phyloP scores from a whole-genome alignment of 805 yeast species.

The Yarrowia deformans region DNA sequence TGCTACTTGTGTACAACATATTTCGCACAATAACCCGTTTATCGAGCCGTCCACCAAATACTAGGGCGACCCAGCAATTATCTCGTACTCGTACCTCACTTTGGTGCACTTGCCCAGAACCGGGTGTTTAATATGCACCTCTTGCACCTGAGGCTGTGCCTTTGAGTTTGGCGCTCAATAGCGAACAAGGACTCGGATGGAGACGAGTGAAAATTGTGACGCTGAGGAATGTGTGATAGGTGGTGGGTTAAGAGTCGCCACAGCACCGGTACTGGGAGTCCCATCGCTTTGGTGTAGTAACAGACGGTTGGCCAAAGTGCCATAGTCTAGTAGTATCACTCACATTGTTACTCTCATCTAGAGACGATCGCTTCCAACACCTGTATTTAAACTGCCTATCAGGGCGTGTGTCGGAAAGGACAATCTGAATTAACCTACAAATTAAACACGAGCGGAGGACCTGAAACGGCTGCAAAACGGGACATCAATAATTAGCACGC shows the following conservation, averaged over 20 bases:
- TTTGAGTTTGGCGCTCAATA: neutral
- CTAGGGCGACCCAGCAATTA: neutral
- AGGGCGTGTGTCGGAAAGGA: neutral
- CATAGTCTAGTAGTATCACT: too few species aligned
- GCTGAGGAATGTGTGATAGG: too few species aligned
- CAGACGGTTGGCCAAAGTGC: too few species aligned
- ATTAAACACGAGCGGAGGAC: neutral
- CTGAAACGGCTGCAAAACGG: neutral
- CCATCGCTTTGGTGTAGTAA: too few species aligned
- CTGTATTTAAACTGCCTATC: neutral
- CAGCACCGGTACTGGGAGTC: too few species aligned
- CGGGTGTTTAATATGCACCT: neutral
- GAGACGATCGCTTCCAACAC: too few species aligned
- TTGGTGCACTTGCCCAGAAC: neutral
- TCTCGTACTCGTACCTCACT: neutral
- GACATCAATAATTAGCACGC: neutral
- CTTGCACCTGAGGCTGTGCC: conserved; percentile 17
- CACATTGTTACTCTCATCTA: too few species aligned
- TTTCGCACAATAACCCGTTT: too few species aligned
- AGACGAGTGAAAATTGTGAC: neutral
- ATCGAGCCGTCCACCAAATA: too few species aligned
- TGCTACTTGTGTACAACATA: too few species aligned
- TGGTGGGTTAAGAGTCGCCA: too few species aligned
- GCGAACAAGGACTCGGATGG: neutral
- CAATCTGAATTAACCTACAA: conserved; percentile 5